Conservation (phyloP, 164 flowering plant species). For the Magnolia sinica region DNA sequence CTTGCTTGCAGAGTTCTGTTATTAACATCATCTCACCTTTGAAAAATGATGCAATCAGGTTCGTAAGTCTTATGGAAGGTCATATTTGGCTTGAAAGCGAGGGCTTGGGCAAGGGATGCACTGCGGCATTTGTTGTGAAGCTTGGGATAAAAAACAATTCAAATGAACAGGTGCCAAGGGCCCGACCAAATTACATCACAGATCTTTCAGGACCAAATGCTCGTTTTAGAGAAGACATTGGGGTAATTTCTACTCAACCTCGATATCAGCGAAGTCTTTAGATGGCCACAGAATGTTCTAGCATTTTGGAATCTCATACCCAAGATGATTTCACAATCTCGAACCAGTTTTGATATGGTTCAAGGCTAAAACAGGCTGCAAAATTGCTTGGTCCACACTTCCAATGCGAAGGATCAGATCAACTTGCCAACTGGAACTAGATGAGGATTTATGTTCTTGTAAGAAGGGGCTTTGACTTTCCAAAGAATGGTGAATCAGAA, state of each 20-base stretch:
- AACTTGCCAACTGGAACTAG: too few relatives aligned
- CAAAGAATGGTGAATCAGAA: too few relatives aligned
- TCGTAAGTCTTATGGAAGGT: slow-evolving; percentile 68
- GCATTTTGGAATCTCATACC: background rate
- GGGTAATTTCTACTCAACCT: slow-evolving; percentile 4
- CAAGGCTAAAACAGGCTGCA: background rate
- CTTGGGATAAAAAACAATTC: slow-evolving; percentile 24
- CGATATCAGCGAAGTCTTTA: slow-evolving; percentile 37
- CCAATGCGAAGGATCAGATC: too few relatives aligned
- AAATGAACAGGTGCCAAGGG: slow-evolving; percentile 27
- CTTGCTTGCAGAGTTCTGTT: background rate
- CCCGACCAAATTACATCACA: slow-evolving; percentile 23
- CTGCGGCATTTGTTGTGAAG: slow-evolving; percentile 40
- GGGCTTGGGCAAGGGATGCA: slow-evolving; percentile 55
- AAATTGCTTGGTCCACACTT: too few relatives aligned
- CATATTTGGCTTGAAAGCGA: slow-evolving; percentile 78
- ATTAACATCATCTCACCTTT: too few relatives aligned
- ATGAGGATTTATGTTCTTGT: too few relatives aligned
- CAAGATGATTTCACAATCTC: background rate
- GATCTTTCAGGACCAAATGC: slow-evolving; percentile 21
- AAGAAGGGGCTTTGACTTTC: too few relatives aligned
- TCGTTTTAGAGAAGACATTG: slow-evolving; percentile 4
- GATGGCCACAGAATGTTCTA: background rate
- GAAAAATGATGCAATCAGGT: slow-evolving; percentile 33
- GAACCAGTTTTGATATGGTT: background rate